Base-by-base conservation (phyloP, 73 alveolate species). In the Paramecium sexaurelia region DNA sequence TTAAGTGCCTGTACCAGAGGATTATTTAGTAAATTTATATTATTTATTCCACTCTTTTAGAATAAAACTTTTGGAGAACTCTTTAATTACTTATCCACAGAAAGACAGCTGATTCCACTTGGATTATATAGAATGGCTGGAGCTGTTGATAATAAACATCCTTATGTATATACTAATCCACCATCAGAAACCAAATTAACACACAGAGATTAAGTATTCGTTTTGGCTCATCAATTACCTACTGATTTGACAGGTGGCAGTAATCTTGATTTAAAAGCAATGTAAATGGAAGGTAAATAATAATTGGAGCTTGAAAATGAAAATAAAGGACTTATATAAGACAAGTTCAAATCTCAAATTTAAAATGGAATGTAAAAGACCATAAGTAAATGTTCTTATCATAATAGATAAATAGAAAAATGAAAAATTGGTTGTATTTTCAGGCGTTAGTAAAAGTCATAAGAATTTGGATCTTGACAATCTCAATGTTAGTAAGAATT, bases 131-230 rank as follows among this genome's bases (percentile, higher is more conserved):
- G 99, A 87, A 84, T 96, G 56, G 96, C 96, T 17, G 99, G 99
- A 29, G 98, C 99, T 15, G 97, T 97, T 47, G 99, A 96, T 85
- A 98, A 98, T 85, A 86, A 94, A 55, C 95, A 95, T 94, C 99
- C 99, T 5, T 98, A 98, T 92, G 98, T 96, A 33, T 98, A 96
- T 91, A 97, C 99, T 5, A 98, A 98, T 82, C 99, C 99, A 3
- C 56, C 87, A 36, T 32, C 85, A 17, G 55, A 88, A 82, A 88
- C 94, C 33, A 88, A 88, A 69, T 43, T 88, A 11, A 88, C 94
- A 1, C 94, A 88, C 27, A 61, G 94, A 47, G 94, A 88, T 43
- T 69, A 82, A 55, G 94, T 88, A 3, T 88, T 88, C 45, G 94
- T 88, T 7, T 43, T 88, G 27, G 94, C 91, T 7, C 83, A 88